A percentile compares a stretch with the other conserved stretches of the same genome.
Evolutionary conservation across 2,329 filamentous ascomycete genomes (phyloP).

Genomic region (Xylariaceae sp.): DNA sequence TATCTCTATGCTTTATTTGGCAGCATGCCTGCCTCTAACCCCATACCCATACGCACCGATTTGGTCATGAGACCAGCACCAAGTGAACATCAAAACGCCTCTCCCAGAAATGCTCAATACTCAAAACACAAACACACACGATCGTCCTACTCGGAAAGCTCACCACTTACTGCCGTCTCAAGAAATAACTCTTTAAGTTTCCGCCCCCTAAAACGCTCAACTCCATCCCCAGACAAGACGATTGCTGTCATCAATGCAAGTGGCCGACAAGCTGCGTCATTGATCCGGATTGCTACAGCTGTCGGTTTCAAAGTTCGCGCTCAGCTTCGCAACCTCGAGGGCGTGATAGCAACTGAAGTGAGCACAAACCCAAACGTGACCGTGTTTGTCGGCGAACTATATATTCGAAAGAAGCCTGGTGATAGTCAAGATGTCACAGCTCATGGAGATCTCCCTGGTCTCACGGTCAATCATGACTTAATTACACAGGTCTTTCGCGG

Average conservation of each 20-base stretch:
- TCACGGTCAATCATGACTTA: constrained; percentile 67
- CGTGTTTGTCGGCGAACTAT: constrained; percentile 61
- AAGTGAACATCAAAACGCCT: constrained; percentile 26
- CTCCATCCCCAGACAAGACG: constrained; percentile 65
- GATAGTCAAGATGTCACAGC: constrained; percentile 62
- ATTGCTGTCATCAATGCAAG: constrained; percentile 95
- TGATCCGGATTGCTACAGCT: constrained; percentile 89
- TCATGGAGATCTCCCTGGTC: constrained; percentile 59
- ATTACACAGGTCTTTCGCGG: constrained; percentile 77
- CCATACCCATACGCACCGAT: constrained; percentile 33
- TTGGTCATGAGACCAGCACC: constrained; percentile 29
- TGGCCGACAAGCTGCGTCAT: constrained; percentile 89
- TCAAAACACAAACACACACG: constrained; percentile 57
- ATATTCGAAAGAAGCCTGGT: constrained; percentile 50
- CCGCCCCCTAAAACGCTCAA: constrained; percentile 56
- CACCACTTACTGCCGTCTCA: constrained; percentile 46
- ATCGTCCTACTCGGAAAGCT: constrained; percentile 59
- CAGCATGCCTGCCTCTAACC: constrained; percentile 28
- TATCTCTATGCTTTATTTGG: constrained; percentile 8
- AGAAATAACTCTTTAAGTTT: constrained; percentile 60
- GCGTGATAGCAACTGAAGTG: constrained; percentile 84
- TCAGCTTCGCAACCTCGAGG: constrained; percentile 82
- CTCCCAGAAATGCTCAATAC: constrained; percentile 24
- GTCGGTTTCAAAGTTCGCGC: constrained; percentile 91
- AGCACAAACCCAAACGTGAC: constrained; percentile 72